phyloP scores from a whole-genome alignment of 2,329 filamentous ascomycete species.

The Elsinoe australis region DNA sequence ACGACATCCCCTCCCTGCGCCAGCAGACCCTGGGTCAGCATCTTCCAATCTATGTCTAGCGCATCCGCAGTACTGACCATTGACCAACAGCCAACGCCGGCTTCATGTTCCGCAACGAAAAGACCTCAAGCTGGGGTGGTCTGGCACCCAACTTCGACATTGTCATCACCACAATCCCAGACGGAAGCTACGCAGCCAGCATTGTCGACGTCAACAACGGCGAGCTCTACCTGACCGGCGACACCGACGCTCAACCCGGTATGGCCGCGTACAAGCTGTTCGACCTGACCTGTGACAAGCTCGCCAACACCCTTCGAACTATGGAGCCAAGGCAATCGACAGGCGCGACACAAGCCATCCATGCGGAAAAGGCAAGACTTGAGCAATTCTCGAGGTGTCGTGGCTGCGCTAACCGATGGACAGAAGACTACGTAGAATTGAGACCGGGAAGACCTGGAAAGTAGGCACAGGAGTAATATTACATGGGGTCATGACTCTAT shows the following conservation, averaged over 20 bases:
- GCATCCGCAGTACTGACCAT: no score
- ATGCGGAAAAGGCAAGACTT: background rate
- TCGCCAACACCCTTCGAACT: background rate
- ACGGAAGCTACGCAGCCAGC: slow-evolving; percentile 11
- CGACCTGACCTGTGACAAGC: background rate
- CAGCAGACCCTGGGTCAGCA: slow-evolving; percentile 8
- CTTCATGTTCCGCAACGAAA: background rate
- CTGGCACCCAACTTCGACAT: slow-evolving; percentile 9
- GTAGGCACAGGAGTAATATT: background rate
- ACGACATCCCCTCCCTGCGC: slow-evolving; percentile 11
- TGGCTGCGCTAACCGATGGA: background rate
- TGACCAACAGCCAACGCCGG: slow-evolving; percentile 8
- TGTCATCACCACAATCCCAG: slow-evolving; percentile 8
- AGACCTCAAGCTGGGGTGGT: background rate
- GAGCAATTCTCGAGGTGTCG: background rate
- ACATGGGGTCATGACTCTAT: background rate
- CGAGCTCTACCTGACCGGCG: slow-evolving; percentile 2
- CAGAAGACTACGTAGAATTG: background rate
- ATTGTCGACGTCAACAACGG: slow-evolving; percentile 13
- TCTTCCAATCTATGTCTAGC: background rate
- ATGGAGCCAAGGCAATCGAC: background rate
- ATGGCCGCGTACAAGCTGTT: slow-evolving; percentile 13
- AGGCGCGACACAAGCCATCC: background rate
- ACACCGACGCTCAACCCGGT: background rate
- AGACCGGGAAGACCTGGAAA: no score